phyloP scores from a whole-genome alignment of 768 basidiomycete species.

The Chalciporus sphaerocephalus region DNA sequence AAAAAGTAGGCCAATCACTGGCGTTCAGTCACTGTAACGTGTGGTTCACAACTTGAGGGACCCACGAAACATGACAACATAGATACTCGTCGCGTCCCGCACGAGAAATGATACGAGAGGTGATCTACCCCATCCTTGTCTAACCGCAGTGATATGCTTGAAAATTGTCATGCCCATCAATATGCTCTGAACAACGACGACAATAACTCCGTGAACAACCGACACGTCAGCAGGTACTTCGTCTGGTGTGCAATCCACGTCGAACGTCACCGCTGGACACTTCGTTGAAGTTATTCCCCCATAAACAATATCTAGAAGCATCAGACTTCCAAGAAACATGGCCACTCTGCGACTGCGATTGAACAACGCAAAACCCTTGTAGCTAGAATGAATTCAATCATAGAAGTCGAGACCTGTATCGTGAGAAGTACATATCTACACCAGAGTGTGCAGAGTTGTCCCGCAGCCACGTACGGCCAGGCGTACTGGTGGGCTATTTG shows the following conservation, averaged over 20 bases:
- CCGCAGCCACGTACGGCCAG: too few relatives aligned
- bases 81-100: conserved; percentile 44
- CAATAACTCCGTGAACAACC: background rate
- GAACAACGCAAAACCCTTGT: conserved; percentile 27
- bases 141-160: conserved; percentile 34
- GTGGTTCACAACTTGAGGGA: background rate
- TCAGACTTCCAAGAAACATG: background rate
- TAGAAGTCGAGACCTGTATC: conserved; percentile 10
- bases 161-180: conserved; percentile 37
- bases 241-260: conserved; percentile 24
- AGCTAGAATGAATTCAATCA: too few relatives aligned
- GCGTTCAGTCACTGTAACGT: conserved; percentile 1
- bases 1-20: too few relatives aligned
- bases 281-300: conserved; percentile 23
- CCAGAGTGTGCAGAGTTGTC: too few relatives aligned
- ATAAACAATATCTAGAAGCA: conserved; percentile 13
- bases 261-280: background rate
- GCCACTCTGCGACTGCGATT: conserved; percentile 31
- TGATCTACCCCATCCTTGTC: conserved; percentile 39
- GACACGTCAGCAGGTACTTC: background rate
- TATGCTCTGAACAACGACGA: conserved; percentile 33
- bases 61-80: conserved; percentile 38
- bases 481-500: too few relatives aligned
- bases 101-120: conserved; percentile 39
- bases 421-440: too few relatives aligned